Percentiles rank a stretch among this genome's conserved stretches.
These are phyloP conservation scores for Vitrella brassicaformis DNA, from an alignment of 73 alveolate genomes.

Conservation along the genomic window DNA sequence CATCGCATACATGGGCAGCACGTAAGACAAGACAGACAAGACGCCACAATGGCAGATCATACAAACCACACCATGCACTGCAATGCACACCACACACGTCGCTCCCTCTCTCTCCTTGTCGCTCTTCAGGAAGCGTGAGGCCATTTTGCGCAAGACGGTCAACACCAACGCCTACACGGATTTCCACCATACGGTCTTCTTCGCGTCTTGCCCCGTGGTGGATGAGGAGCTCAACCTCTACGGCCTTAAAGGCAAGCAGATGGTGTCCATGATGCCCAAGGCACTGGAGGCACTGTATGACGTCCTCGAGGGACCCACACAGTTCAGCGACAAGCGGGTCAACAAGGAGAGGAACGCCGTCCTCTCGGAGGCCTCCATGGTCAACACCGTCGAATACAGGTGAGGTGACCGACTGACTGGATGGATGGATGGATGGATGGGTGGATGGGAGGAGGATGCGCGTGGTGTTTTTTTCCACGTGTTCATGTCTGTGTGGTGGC, in stretches of 20 bases:
- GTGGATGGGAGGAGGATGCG: too few species aligned
- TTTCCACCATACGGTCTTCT: not conserved
- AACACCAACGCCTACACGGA: not conserved
- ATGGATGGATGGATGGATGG: too few species aligned
- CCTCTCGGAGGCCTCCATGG: not conserved
- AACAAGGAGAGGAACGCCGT: not conserved
- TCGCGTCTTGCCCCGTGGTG: not conserved
- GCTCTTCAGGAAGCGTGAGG: not conserved
- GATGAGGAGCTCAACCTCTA: too few species aligned
- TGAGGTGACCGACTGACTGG: too few species aligned
- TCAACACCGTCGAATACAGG: not conserved
- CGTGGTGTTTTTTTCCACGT: too few species aligned
- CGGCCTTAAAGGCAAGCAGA: too few species aligned
- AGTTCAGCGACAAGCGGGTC: not conserved
- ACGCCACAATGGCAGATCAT: too few species aligned
- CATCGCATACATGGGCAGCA: not conserved
- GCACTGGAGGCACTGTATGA: not conserved
- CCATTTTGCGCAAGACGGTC: not conserved
- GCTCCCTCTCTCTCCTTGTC: too few species aligned
- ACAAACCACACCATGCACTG: too few species aligned
- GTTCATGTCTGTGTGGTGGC: too few species aligned
- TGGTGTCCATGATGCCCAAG: not conserved
- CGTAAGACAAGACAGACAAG: too few species aligned
- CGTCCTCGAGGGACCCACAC: not conserved
- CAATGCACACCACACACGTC: too few species aligned